Base-by-base conservation (phyloP, 306 rosid species). In the Prunus davidiana region DNA sequence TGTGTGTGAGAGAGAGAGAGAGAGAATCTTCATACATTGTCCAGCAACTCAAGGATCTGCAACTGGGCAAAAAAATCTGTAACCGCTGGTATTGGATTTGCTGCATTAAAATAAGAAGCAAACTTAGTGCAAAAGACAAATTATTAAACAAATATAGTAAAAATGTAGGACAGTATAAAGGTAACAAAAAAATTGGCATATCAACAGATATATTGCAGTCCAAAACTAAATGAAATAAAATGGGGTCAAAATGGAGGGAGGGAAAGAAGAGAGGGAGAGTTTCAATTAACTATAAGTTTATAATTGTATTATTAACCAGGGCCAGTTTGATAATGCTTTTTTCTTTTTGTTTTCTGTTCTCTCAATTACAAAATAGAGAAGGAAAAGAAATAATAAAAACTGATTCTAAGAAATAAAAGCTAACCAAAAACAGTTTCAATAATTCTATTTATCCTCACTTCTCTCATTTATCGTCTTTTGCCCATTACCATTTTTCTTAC, bases 31-130 rank as follows among this genome's bases (percentile, higher is more conserved):
- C 43, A 54, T 80, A 95, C 99, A 81, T 96, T 96, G 49, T 96
- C 99, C 84, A 96, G 81, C 88, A 96, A 82, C 84, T 96, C 99
- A 78, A 89, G 97, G 77, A 96, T 93, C 74, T 78, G 89, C 89
- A 96, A 71, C 86, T 93, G 99, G 30, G 96, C 98, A 67, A 86
- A 76, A 77, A 96, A 96, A 79, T 93, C 93, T 8, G 89, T 80
- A 77, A 88, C 93, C n/a, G 93, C 84, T 8, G 84, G 62, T 73
- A 96, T 86, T 57, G 99, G 94, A 12, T 78, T 88, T 46, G 77
- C 99, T 96, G 94, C 88, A 86, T 50, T 76, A 79, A 78, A 34
- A 55, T 67, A 24, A n/a, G 12, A 60, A 49, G 18, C 6, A 79
- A 20, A 45, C 45, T 50, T 71, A 64, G 46, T n/a, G 34, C 52